Evolutionary conservation across 2,329 filamentous ascomycete species (phyloP).

Genomic region (Fusarium kyushuense): DNA sequence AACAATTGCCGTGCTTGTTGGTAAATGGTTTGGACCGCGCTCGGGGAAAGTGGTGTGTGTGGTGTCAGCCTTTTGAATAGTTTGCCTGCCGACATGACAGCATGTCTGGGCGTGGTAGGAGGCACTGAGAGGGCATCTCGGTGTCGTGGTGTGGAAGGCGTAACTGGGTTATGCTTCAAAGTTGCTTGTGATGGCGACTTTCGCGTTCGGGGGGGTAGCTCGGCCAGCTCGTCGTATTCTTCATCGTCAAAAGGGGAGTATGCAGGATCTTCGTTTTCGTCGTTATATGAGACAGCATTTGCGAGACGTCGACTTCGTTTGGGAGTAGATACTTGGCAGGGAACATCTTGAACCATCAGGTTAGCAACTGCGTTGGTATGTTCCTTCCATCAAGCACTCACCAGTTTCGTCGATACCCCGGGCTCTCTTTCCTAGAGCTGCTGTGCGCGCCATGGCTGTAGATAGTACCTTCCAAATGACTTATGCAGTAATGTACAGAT

Average conservation of each 20-base stretch:
- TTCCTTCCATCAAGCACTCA: conserved; percentile 43
- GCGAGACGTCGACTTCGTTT: conserved; percentile 62
- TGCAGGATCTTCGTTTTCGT: conserved; percentile 73
- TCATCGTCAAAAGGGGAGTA: conserved; percentile 53
- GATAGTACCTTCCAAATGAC: conserved; percentile 31
- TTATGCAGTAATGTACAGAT: conserved; percentile 26
- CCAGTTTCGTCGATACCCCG: conserved; percentile 48
- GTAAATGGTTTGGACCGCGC: conserved; percentile 80
- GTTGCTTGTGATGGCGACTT: conserved; percentile 50
- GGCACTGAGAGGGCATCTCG: conserved; percentile 80
- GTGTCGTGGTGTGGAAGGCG: conserved; percentile 80
- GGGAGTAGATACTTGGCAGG: conserved; percentile 50
- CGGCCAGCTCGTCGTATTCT: conserved; percentile 57
- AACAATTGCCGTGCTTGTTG: conserved; percentile 90
- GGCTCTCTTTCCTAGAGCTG: conserved; percentile 53
- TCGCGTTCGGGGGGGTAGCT: conserved; percentile 50
- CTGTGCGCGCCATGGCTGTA: conserved; percentile 47
- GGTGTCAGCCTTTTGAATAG: conserved; percentile 83
- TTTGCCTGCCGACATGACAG: conserved; percentile 81
- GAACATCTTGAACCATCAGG: conserved; percentile 38
- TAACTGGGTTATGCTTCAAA: conserved; percentile 65
- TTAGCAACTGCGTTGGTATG: conserved; percentile 30
- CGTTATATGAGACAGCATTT: conserved; percentile 63
- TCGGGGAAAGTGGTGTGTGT: conserved; percentile 78
- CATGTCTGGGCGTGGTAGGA: conserved; percentile 84